Conservation (phyloP, 2,329 filamentous ascomycete genomes). For the Raffaelea deltoideospora region DNA sequence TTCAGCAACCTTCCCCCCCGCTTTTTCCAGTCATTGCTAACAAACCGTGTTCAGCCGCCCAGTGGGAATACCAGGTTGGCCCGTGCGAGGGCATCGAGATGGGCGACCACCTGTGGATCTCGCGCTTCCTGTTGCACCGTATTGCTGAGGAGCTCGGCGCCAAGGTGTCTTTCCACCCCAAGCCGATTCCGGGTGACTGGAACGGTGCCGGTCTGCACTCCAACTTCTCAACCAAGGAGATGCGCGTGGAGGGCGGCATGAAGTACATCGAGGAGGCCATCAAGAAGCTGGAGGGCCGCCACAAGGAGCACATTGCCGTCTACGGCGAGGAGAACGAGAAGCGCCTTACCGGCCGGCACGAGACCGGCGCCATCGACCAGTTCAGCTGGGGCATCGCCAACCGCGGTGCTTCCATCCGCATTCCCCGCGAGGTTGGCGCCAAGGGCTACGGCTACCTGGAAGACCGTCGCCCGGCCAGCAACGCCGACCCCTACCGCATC, state of each 20-base stretch:
- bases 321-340: conserved; percentile 93
- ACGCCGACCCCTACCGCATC: conserved; percentile 65
- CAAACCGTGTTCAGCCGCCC: conserved; percentile 5
- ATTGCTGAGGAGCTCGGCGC: conserved; percentile 94
- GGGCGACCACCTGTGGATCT: conserved; percentile 94
- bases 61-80: conserved; percentile 13
- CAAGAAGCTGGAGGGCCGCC: conserved; percentile 67
- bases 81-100: conserved; percentile 23
- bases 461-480: conserved; percentile 54
- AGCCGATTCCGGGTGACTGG: conserved; percentile 90
- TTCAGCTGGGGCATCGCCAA: conserved; percentile 93
- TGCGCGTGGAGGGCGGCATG: conserved; percentile 85
- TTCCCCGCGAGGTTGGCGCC: conserved; percentile 49
- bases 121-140: conserved; percentile 60
- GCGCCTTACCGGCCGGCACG: conserved; percentile 83
- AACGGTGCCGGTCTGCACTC: conserved; percentile 63
- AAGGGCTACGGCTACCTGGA: conserved; percentile 55
- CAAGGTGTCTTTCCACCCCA: conserved; percentile 89
- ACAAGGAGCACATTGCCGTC: conserved; percentile 72
- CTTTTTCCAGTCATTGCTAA: background rate
- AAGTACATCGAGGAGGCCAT: conserved; percentile 80
- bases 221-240: conserved; percentile 85
- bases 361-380: conserved; percentile 85
- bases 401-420: conserved; percentile 86
- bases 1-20: conserved; percentile 25